Conservation (phyloP, 192 early-diverging fungal species). For the Podila minutissima region DNA sequence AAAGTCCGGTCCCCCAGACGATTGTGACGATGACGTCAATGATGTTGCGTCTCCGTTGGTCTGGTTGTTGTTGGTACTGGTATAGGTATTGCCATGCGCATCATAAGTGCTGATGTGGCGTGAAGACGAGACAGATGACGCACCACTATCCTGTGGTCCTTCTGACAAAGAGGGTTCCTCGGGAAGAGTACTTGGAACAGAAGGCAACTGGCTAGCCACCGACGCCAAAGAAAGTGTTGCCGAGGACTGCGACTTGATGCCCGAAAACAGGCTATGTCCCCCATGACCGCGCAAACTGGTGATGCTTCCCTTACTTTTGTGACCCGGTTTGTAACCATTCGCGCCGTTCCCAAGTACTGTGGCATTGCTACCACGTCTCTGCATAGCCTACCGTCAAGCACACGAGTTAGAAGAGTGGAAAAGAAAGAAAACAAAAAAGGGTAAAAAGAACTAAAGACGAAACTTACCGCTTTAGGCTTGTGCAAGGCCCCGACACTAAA, state of each 20-base stretch:
- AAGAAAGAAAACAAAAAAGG: neutral
- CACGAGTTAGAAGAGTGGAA: neutral
- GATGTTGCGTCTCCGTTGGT: neutral
- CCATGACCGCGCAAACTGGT: conserved; percentile 28
- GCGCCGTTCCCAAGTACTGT: conserved; percentile 12
- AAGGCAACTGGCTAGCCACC: neutral
- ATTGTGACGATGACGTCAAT: neutral
- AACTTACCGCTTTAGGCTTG: conserved; percentile 73
- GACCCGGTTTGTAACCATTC: conserved; percentile 33
- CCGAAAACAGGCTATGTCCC: conserved; percentile 45
- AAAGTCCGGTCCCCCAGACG: neutral
- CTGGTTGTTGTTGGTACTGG: too few relatives aligned
- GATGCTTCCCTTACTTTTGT: conserved; percentile 35
- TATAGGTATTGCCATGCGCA: too few relatives aligned
- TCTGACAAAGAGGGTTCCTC: neutral
- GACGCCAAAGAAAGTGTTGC: neutral
- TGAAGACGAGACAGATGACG: neutral
- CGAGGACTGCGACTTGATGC: conserved; percentile 8
- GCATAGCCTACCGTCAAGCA: conserved; percentile 16
- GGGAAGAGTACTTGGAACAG: neutral
- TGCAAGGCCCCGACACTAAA: conserved; percentile 84
- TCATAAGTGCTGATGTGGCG: neutral
- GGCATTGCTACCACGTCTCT: conserved; percentile 49
- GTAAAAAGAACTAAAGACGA: conserved; percentile 2
- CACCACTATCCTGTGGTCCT: neutral